Evolutionary conservation across 192 early-diverging fungal species (phyloP).

Genomic region (Ambispora gerdemannii): DNA sequence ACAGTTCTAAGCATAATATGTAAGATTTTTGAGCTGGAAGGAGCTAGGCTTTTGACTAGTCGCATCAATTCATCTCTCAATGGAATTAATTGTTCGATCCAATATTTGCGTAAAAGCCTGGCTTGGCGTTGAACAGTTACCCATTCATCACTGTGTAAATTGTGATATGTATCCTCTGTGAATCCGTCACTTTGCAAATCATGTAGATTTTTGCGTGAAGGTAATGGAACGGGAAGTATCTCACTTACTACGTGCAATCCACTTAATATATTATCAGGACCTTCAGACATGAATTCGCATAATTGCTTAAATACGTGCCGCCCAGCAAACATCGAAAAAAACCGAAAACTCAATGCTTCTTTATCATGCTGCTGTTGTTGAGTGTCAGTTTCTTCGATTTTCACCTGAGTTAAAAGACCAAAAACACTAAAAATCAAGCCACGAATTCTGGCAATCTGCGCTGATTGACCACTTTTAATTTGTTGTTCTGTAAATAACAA

Average conservation of each 20-base stretch:
- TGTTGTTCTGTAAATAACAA: not conserved
- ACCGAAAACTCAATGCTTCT: not conserved
- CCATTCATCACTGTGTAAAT: not conserved
- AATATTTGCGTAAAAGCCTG: conserved; percentile 11
- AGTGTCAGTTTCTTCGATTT: conserved; percentile 8
- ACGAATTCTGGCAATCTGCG: conserved; percentile 26
- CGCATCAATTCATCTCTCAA: conserved; percentile 26
- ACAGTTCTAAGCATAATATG: conserved; percentile 23
- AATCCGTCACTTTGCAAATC: not conserved
- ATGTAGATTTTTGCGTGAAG: not conserved
- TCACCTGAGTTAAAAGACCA: conserved; percentile 18
- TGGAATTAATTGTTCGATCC: conserved; percentile 30
- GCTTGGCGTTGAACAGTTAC: not conserved
- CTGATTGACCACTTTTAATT: conserved; percentile 28
- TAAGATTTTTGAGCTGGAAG: conserved; percentile 28
- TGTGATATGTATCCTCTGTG: not conserved
- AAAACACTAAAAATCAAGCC: conserved; percentile 21
- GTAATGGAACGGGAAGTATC: conserved; percentile 17
- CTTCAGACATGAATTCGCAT: conserved; percentile 28
- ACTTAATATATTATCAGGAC: conserved; percentile 30
- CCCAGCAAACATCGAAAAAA: conserved; percentile 30
- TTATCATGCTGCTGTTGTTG: not conserved
- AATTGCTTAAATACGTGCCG: conserved; percentile 22
- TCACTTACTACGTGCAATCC: conserved; percentile 27
- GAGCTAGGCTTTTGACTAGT: conserved; percentile 9